Evolutionary conservation across 345 rosid species (phyloP).

Genomic region (Eucalyptus shirleyi): DNA sequence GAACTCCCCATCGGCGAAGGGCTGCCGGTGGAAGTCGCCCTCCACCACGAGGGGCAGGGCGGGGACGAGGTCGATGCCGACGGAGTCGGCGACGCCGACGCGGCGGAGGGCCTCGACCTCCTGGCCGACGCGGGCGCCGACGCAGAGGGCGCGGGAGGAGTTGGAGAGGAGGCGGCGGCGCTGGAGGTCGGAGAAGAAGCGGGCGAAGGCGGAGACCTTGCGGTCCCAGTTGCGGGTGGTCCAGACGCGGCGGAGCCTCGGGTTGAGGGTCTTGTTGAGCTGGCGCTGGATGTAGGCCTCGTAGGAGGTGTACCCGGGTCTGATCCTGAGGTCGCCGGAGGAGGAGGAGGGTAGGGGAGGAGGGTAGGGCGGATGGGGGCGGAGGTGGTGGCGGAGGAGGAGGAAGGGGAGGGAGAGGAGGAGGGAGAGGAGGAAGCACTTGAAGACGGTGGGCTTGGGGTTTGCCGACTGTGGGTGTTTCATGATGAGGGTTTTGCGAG

Average conservation of each 20-base stretch:
- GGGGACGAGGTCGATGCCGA: slow-evolving; percentile 81
- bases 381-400: slow-evolving; percentile 3
- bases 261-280: slow-evolving; percentile 86
- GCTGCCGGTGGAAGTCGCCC: slow-evolving; percentile 80
- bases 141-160: slow-evolving; percentile 53
- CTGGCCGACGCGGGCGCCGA: slow-evolving; percentile 80
- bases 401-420: slow-evolving; percentile 8
- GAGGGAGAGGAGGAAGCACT: slow-evolving; percentile 8
- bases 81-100: slow-evolving; percentile 47
- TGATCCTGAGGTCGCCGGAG: slow-evolving; percentile 39
- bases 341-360: background rate
- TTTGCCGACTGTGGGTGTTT: background rate
- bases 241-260: slow-evolving; percentile 30
- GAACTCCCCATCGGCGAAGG: slow-evolving; percentile 51
- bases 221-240: slow-evolving; percentile 47
- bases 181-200: slow-evolving; percentile 33
- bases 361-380: background rate
- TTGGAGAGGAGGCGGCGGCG: slow-evolving; percentile 25
- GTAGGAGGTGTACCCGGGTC: slow-evolving; percentile 66
- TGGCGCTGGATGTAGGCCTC: slow-evolving; percentile 74
- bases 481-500: background rate
- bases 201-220: slow-evolving; percentile 52
- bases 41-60: slow-evolving; percentile 52
- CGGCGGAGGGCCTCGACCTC: slow-evolving; percentile 65
- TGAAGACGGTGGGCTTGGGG: background rate